Conservation (phyloP, 2,329 filamentous ascomycete genomes). For the Zymoseptoria ardabiliae region DNA sequence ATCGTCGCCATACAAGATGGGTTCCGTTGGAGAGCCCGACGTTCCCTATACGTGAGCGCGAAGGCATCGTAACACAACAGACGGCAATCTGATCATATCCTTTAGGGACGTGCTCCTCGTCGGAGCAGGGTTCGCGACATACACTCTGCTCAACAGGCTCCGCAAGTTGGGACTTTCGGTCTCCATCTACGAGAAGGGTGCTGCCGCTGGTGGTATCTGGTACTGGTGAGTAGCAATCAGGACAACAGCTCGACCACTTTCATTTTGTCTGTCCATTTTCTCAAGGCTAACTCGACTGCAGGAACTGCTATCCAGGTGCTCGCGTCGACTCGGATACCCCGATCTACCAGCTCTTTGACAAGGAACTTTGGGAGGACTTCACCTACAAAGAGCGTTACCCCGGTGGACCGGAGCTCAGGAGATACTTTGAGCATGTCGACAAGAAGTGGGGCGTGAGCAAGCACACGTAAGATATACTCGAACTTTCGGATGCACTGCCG, state of each 20-base stretch:
- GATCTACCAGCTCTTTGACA: constrained; percentile 25
- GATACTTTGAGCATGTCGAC: constrained; percentile 55
- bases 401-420: constrained; percentile 42
- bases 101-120: constrained; percentile 9
- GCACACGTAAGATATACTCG: constrained; percentile 32
- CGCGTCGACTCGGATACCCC: constrained; percentile 37
- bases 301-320: constrained; percentile 34
- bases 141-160: constrained; percentile 24
- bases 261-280: too few species aligned
- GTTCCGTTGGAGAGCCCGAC: constrained; percentile 20
- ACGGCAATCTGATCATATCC: not conserved
- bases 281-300: not conserved
- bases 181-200: constrained; percentile 31
- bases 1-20: constrained; percentile 19
- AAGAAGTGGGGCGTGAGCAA: constrained; percentile 49
- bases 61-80: not conserved
- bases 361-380: constrained; percentile 42
- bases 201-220: constrained; percentile 32
- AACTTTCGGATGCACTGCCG: not conserved
- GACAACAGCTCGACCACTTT: constrained; percentile 8
- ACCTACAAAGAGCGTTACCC: constrained; percentile 38
- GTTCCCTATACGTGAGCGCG: constrained; percentile 15
- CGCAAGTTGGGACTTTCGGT: constrained; percentile 28
- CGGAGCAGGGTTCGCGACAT: constrained; percentile 17
- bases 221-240: constrained; percentile 17